Conservation (phyloP, 164 flowering plant genomes). For the Chloranthus sessilifolius region DNA sequence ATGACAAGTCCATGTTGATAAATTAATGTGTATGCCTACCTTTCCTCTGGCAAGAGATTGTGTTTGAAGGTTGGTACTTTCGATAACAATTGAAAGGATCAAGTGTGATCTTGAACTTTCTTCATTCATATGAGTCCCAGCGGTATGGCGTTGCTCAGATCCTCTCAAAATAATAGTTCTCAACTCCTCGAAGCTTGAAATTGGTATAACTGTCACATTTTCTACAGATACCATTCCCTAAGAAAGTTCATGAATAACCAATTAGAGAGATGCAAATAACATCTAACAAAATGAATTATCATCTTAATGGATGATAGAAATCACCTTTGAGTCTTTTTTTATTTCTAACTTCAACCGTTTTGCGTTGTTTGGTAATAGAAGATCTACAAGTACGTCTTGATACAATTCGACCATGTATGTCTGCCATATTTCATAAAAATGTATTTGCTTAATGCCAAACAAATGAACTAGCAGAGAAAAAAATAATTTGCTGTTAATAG, state of each 20-base stretch:
- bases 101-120: constrained; percentile 97
- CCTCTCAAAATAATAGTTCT: constrained; percentile 64
- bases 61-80: constrained; percentile 90
- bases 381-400: constrained; percentile 93
- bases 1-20: no score
- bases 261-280: neutral
- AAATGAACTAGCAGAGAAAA: no score
- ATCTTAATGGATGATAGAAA: neutral
- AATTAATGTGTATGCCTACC: no score
- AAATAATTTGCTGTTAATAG: no score
- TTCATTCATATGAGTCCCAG: constrained; percentile 97
- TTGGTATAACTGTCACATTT: constrained; percentile 63
- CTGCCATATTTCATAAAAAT: constrained; percentile 34
- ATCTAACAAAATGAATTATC: neutral
- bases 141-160: constrained; percentile 76
- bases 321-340: constrained; percentile 95
- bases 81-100: constrained; percentile 82
- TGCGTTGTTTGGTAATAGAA: constrained; percentile 64
- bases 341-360: constrained; percentile 76
- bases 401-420: constrained; percentile 93
- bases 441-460: no score
- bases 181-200: constrained; percentile 78
- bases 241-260: neutral
- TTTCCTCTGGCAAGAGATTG: constrained; percentile 90
- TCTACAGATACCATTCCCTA: constrained; percentile 97